These are phyloP conservation scores for Intubia oerlemansii DNA, from an alignment of 2,329 filamentous ascomycete species.

Conservation along the genomic window DNA sequence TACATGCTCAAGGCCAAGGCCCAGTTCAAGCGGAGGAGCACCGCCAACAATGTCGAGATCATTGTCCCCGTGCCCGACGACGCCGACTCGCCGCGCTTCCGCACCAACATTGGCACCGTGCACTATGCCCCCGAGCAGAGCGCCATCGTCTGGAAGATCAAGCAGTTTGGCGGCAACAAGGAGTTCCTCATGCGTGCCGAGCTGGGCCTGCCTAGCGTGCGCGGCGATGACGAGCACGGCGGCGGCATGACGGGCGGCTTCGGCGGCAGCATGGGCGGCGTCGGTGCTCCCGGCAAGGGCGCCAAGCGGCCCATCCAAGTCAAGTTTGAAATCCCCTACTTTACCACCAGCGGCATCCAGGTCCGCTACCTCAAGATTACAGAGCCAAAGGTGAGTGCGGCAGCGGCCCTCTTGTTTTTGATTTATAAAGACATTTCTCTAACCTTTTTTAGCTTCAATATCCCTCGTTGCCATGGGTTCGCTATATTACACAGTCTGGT, in stretches of 20 bases:
- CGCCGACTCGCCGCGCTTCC: conserved; percentile 85
- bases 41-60: conserved; percentile 97
- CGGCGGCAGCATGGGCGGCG: conserved; percentile 87
- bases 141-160: conserved; percentile 99
- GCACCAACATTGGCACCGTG: conserved; percentile 90
- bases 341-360: conserved; percentile 97
- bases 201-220: conserved; percentile 78
- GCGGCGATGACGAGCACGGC: conserved; percentile 85
- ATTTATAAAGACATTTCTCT: background rate
- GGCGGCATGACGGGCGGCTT: conserved; percentile 97
- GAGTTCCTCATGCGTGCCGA: conserved; percentile 98
- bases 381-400: conserved; percentile 93
- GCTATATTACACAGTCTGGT: conserved; percentile 95
- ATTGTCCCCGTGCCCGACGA: conserved; percentile 94
- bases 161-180: conserved; percentile 96
- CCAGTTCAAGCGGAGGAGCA: conserved; percentile 94
- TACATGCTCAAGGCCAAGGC: conserved; percentile 98
- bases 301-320: conserved; percentile 90
- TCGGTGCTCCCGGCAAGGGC: conserved; percentile 56
- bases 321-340: conserved; percentile 99
- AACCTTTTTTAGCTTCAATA: conserved; percentile 41
- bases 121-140: conserved; percentile 96
- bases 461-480: conserved; percentile 87
- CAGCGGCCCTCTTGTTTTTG: conserved; percentile 12
- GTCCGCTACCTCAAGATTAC: conserved; percentile 98